These are phyloP conservation scores for Nakazawaea peltata DNA, from an alignment of 805 yeast species.

Conservation along the genomic window DNA sequence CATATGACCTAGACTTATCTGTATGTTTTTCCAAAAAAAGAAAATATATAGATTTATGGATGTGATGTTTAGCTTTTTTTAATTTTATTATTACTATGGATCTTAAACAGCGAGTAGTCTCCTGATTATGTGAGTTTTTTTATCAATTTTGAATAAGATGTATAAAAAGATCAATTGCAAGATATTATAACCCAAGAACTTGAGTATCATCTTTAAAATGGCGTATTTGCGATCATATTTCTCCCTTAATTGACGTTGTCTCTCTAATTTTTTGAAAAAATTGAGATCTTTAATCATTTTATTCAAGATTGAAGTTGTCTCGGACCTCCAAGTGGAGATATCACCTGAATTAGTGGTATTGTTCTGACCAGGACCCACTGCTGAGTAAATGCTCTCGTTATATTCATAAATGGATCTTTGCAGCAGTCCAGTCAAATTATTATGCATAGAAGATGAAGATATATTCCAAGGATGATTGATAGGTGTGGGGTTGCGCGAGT, in stretches of 20 bases:
- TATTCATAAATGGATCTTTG: constrained; percentile 6
- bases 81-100: too few relatives aligned
- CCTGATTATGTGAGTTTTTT: constrained; percentile 1
- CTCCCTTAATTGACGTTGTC: background rate
- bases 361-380: constrained; percentile 14
- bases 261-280: constrained; percentile 11
- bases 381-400: constrained; percentile 5
- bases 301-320: constrained; percentile 37
- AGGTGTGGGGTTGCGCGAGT: too few relatives aligned
- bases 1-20: too few relatives aligned
- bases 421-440: background rate
- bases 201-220: background rate
- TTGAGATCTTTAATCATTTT: constrained; percentile 34
- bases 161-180: constrained; percentile 1
- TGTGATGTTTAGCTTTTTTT: background rate
- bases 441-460: background rate
- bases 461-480: background rate
- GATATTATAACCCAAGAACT: constrained; percentile 2
- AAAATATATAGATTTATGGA: too few relatives aligned
- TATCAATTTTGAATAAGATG: constrained; percentile 2
- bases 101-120: too few relatives aligned
- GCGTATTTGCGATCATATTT: background rate
- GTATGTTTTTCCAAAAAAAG: too few relatives aligned
- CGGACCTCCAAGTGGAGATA: constrained; percentile 41
- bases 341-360: constrained; percentile 24